Conservation (phyloP, 768 basidiomycete genomes). For the Roridomyces roridus region DNA sequence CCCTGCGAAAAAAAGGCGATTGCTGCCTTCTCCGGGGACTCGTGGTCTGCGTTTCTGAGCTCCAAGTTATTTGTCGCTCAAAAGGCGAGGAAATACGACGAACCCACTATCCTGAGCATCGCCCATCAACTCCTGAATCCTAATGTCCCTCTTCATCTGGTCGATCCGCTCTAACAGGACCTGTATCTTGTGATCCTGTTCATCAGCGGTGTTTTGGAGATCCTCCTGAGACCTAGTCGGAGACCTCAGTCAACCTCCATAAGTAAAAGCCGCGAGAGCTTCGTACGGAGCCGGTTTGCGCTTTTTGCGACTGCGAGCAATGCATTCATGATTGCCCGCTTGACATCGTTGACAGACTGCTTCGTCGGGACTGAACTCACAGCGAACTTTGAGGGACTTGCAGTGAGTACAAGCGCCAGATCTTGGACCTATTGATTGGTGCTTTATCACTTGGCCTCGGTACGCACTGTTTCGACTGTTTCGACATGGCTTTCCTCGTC, state of each 20-base stretch:
- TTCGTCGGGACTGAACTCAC: slow-evolving; percentile 54
- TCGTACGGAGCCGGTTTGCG: slow-evolving; percentile 63
- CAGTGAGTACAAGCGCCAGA: slow-evolving; percentile 63
- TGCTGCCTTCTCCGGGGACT: slow-evolving; percentile 45
- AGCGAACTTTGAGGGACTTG: slow-evolving; percentile 64
- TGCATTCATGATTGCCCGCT: slow-evolving; percentile 51
- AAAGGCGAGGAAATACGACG: slow-evolving; percentile 9
- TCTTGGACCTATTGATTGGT: slow-evolving; percentile 31
- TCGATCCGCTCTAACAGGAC: slow-evolving; percentile 51
- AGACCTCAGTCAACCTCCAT: background rate
- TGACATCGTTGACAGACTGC: slow-evolving; percentile 55
- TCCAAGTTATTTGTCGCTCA: background rate
- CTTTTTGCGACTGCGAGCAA: slow-evolving; percentile 57
- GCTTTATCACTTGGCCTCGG: background rate
- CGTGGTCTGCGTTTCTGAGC: slow-evolving; percentile 33
- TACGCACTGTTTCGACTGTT: slow-evolving; percentile 12
- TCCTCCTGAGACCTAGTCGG: slow-evolving; percentile 59
- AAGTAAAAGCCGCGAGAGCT: background rate
- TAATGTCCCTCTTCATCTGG: slow-evolving; percentile 43
- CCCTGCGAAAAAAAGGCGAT: slow-evolving; percentile 41
- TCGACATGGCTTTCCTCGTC: background rate
- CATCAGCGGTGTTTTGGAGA: slow-evolving; percentile 50
- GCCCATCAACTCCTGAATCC: slow-evolving; percentile 48
- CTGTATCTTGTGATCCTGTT: slow-evolving; percentile 54
- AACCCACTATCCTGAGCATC: slow-evolving; percentile 30